These are phyloP conservation scores for Rhizopogon salebrosus DNA, from an alignment of 768 basidiomycete species.

Conservation along the genomic window DNA sequence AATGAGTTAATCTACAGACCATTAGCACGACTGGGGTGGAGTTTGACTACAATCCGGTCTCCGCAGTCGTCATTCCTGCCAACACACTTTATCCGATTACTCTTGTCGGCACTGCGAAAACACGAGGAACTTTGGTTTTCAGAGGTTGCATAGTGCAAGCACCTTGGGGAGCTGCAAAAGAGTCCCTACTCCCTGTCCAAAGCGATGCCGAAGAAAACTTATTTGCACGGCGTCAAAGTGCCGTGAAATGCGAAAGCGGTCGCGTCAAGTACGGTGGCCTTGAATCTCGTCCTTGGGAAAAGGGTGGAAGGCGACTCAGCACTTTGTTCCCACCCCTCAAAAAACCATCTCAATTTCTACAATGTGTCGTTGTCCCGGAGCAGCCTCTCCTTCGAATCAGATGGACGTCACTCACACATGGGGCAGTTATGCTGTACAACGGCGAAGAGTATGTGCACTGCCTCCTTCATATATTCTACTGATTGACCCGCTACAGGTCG, in stretches of 20 bases:
- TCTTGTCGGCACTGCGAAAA: constrained; percentile 59
- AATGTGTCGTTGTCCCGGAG: constrained; percentile 80
- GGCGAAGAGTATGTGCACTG: constrained; percentile 71
- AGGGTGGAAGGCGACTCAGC: constrained; percentile 36
- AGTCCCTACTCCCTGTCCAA: constrained; percentile 71
- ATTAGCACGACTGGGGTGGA: constrained; percentile 75
- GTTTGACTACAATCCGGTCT: constrained; percentile 61
- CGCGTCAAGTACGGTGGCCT: constrained; percentile 74
- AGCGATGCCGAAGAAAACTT: constrained; percentile 68
- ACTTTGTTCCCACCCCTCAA: constrained; percentile 20
- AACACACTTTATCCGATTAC: constrained; percentile 69
- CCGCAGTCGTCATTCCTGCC: constrained; percentile 62
- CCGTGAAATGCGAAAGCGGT: constrained; percentile 58
- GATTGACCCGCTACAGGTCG: constrained; percentile 46
- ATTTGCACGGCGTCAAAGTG: constrained; percentile 50
- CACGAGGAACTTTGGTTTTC: constrained; percentile 62
- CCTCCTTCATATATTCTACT: neutral
- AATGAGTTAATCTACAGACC: neutral
- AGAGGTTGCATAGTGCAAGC: constrained; percentile 79
- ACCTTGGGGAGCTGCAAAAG: constrained; percentile 62
- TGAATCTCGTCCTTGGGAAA: constrained; percentile 62
- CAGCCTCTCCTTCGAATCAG: constrained; percentile 86
- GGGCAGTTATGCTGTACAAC: constrained; percentile 91
- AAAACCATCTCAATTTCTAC: constrained; percentile 49
- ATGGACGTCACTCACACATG: constrained; percentile 85